Base-by-base conservation (phyloP, 148 eudicot genomes). In the Polygonum aviculare region DNA sequence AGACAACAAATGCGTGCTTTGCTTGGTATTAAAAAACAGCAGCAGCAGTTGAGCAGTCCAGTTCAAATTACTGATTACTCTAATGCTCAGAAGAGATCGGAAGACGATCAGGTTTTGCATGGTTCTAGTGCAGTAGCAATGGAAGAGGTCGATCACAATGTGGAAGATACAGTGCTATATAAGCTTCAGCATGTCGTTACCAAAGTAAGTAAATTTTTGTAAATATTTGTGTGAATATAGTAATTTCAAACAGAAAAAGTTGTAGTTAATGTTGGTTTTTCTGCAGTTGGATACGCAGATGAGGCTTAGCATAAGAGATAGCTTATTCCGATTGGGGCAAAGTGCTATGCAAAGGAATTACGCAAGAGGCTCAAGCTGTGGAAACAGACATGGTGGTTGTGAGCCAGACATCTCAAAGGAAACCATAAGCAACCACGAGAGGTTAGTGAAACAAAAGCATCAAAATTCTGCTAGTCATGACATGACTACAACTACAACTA, bases 1-100 rank as follows among this genome's bases (percentile, higher is more conserved):
- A 86, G 94, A 74, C 98, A 93, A 78, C 83, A 88, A 82, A 87
- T 91, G 90, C 86, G 90, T 71, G 98, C 98, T 81, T 76, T 89
- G 83, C 87, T 88, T 82, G 96, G 96, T 57, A 93, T 93, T 77
- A 89, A 89, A 81, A 87, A 84, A 69, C 98, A 93, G 73, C 94
- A 88, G 75, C 88, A 83, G 79, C 92, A 88, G 69, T 81, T 89
- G 71, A 80, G 77, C 60, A 79, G 74, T 21, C 77, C 83, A 80
- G 78, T 79, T 76, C 67, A 87, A 21, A 35, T 63, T 40, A 77
- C 40, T 65, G 82, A 81, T 78, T 38, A 74, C 52, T 69, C 77
- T 35, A 74, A 48, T 65, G 19, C 79, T 36, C 83, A 21, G 10
- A 83, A 82, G 59, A 74, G 69, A 73, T 72, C 50, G 19, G 55